Evolutionary conservation across 768 basidiomycete genomes (phyloP).

Genomic region (Phaffia tasmanica): DNA sequence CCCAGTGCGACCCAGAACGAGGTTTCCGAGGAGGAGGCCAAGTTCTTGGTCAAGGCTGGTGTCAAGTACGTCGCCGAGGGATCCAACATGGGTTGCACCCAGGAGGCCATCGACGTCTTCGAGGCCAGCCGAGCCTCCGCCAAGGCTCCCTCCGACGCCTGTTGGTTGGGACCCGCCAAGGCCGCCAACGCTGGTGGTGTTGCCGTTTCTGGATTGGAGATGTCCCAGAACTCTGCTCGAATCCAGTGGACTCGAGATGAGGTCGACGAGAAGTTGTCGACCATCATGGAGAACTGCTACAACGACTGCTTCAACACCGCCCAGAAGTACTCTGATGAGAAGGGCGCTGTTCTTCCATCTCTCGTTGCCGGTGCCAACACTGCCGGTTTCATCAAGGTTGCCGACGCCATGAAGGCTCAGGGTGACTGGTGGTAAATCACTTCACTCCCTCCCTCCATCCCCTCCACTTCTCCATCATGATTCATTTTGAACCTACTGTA

Average conservation of each 20-base stretch:
- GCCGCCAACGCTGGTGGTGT: conserved; percentile 55
- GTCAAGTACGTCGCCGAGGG: conserved; percentile 63
- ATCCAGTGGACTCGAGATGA: conserved; percentile 53
- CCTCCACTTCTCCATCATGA: no score
- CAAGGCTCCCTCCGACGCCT: conserved; percentile 40
- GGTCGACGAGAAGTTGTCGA: conserved; percentile 58
- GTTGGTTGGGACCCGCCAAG: conserved; percentile 68
- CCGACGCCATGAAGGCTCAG: conserved; percentile 61
- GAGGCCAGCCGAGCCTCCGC: conserved; percentile 49
- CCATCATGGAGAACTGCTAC: conserved; percentile 60
- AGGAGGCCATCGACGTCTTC: conserved; percentile 61
- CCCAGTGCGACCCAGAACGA: conserved; percentile 65
- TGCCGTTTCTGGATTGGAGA: conserved; percentile 48
- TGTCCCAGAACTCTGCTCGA: conserved; percentile 58
- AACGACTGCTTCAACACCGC: conserved; percentile 46
- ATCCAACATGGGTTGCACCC: conserved; percentile 65
- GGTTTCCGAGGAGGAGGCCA: conserved; percentile 56
- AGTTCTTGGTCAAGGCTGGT: conserved; percentile 58
- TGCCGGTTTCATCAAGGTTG: conserved; percentile 51
- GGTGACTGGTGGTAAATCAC: conserved; percentile 60
- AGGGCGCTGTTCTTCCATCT: conserved; percentile 41
- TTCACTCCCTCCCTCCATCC: not conserved
- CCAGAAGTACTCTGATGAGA: conserved; percentile 49
- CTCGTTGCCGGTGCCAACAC: conserved; percentile 61
- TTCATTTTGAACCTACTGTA: no score